Conservation (phyloP, 139 green algal genomes). For the Closterium sp. region DNA sequence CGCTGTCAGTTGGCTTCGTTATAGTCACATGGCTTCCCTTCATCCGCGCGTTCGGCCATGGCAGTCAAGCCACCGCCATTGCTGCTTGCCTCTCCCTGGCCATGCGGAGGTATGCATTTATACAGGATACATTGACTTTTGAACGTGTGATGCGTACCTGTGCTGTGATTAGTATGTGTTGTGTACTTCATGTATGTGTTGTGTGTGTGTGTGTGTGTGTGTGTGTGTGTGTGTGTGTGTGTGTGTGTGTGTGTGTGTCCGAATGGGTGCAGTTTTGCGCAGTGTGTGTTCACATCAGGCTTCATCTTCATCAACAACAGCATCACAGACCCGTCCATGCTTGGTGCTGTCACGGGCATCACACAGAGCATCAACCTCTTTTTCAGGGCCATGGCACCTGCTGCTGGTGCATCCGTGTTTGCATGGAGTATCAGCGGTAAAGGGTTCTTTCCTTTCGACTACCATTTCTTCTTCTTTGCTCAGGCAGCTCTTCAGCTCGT, state of each 20-base stretch:
- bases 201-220: background rate
- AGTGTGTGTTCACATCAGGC: background rate
- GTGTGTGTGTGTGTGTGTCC: background rate
- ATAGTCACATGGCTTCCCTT: background rate
- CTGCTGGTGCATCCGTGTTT: constrained; percentile 15
- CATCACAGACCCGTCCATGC: background rate
- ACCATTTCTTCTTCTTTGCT: constrained; percentile 17
- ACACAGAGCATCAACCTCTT: background rate
- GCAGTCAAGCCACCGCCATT: background rate
- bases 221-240: background rate
- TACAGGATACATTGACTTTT: background rate
- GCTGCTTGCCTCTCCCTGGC: background rate
- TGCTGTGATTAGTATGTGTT: background rate
- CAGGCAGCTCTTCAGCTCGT: background rate
- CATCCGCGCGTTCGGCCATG: background rate
- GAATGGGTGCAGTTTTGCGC: background rate
- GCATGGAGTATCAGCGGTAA: constrained; percentile 24
- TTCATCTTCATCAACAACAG: constrained; percentile 39
- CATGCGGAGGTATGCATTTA: background rate
- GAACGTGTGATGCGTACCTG: background rate
- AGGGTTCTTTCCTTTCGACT: constrained; percentile 14
- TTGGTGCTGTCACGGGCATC: constrained; percentile 38
- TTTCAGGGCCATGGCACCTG: constrained; percentile 15
- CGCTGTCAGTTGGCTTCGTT: background rate
- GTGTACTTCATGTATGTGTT: background rate